Percentiles rank a stretch among this genome's conserved stretches.
Conservation (phyloP, 768 basidiomycete genomes). For the Artomyces pyxidatus region DNA sequence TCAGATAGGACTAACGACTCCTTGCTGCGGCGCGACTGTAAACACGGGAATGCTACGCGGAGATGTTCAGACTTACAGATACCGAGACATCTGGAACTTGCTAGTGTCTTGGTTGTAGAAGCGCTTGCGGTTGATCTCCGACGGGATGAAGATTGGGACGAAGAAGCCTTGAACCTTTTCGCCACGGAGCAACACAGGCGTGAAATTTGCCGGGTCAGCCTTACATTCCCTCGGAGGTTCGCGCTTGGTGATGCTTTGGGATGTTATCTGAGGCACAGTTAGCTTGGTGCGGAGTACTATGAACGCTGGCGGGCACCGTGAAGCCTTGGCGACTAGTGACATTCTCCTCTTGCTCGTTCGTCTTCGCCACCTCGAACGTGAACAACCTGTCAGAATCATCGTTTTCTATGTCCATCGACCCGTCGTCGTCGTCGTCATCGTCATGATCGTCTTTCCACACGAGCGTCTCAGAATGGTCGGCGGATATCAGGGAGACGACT, state of each 20-base stretch:
- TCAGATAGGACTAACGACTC: not conserved
- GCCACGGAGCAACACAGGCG: conserved; percentile 5
- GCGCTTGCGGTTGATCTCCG: no score
- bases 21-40: no score
- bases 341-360: conserved; percentile 45
- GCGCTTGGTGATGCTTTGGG: not conserved
- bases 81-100: no score
- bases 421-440: conserved; percentile 15
- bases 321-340: conserved; percentile 38
- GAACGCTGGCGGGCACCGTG: conserved; percentile 24
- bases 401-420: conserved; percentile 29
- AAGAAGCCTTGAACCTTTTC: conserved; percentile 16
- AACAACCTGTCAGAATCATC: conserved; percentile 41
- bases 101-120: no score
- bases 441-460: conserved; percentile 33
- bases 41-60: no score
- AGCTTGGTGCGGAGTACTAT: not conserved
- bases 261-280: not conserved
- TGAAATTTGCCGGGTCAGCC: not conserved
- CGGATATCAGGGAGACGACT: conserved; percentile 40
- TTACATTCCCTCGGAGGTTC: not conserved
- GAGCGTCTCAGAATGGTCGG: conserved; percentile 36
- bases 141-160: not conserved
- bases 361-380: conserved; percentile 46
- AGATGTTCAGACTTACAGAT: no score